These are phyloP conservation scores for Mallotus repandus DNA, from an alignment of 441 rosid species.

Conservation along the genomic window DNA sequence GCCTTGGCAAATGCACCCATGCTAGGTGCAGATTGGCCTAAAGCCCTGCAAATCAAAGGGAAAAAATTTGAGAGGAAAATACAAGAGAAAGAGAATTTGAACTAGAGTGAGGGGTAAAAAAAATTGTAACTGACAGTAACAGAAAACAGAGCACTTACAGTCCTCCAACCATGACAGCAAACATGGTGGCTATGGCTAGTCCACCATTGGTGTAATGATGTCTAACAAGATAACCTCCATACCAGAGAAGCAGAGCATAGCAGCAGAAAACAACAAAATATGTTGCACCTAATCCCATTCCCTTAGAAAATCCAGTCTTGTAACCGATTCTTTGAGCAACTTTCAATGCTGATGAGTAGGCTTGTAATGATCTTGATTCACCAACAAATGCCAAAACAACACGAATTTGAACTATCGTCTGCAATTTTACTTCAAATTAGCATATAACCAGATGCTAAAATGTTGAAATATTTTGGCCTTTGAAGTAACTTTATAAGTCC, in stretches of 20 bases:
- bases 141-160: constrained; percentile 53
- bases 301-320: constrained; percentile 85
- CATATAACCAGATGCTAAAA: constrained; percentile 27
- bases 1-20: constrained; percentile 94
- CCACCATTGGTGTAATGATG: constrained; percentile 98
- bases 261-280: constrained; percentile 96
- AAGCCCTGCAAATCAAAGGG: constrained; percentile 51
- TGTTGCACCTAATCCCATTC: constrained; percentile 97
- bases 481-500: not conserved
- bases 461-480: constrained; percentile 9
- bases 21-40: constrained; percentile 96
- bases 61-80: not conserved
- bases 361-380: constrained; percentile 84
- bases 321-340: constrained; percentile 83
- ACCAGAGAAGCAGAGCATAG: constrained; percentile 97
- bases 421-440: constrained; percentile 40
- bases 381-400: constrained; percentile 91
- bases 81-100: not conserved
- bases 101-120: not conserved
- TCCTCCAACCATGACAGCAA: constrained; percentile 98
- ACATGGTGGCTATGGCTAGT: constrained; percentile 97
- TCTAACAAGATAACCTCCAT: constrained; percentile 94
- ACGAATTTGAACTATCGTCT: constrained; percentile 95
- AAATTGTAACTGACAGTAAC: not conserved
- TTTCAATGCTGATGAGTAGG: constrained; percentile 79